These are phyloP conservation scores for Naematelia encephala DNA, from an alignment of 768 basidiomycete genomes.

Conservation along the genomic window DNA sequence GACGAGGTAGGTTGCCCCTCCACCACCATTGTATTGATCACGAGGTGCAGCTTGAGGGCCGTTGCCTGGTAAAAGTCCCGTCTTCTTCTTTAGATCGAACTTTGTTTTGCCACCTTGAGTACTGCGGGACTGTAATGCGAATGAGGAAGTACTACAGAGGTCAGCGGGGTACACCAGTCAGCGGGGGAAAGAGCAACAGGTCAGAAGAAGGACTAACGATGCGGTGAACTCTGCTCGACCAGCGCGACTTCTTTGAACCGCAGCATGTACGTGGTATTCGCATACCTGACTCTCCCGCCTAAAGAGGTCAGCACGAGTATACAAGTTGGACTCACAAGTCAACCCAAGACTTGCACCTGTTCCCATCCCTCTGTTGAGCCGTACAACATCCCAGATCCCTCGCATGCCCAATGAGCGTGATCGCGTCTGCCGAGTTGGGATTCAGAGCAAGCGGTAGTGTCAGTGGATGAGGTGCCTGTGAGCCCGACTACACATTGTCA, in stretches of 20 bases:
- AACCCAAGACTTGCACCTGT: conserved; percentile 79
- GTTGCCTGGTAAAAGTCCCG: conserved; percentile 40
- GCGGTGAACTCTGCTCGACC: conserved; percentile 79
- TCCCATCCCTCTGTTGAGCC: conserved; percentile 73
- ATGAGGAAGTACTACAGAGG: conserved; percentile 35
- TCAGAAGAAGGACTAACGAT: conserved; percentile 63
- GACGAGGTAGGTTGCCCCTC: conserved; percentile 67
- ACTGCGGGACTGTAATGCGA: conserved; percentile 24
- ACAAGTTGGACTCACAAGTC: conserved; percentile 55
- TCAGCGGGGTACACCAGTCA: not conserved
- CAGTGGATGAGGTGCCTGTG: conserved; percentile 64
- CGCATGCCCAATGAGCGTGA: conserved; percentile 80
- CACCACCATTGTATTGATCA: conserved; percentile 34
- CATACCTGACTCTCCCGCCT: conserved; percentile 74
- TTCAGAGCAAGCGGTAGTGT: conserved; percentile 82
- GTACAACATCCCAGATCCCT: conserved; percentile 81
- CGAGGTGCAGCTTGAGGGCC: conserved; percentile 34
- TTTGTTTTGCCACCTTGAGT: conserved; percentile 13
- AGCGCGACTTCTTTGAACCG: conserved; percentile 69
- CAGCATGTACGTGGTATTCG: conserved; percentile 83
- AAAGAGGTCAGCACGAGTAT: not conserved
- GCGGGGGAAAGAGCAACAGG: not conserved
- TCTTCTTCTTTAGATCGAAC: conserved; percentile 34
- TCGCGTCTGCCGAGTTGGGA: conserved; percentile 73
- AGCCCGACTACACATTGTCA: conserved; percentile 32